Evolutionary conservation across 2,329 filamentous ascomycete genomes (phyloP).

Genomic region (Juglanconis sp.): DNA sequence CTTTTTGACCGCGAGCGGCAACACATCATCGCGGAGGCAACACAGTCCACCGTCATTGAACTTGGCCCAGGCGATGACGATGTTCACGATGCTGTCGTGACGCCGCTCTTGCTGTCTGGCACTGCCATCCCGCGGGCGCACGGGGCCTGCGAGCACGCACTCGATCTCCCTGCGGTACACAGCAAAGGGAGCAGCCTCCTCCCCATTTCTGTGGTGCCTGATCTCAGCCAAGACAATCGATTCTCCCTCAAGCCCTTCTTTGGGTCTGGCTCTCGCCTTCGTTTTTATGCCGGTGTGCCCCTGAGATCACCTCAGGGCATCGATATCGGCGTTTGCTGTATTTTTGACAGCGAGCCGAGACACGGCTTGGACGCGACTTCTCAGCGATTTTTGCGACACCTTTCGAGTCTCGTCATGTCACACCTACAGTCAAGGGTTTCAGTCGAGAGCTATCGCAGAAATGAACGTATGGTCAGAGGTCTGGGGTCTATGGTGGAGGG

Average conservation of each 20-base stretch:
- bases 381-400: constrained; percentile 22
- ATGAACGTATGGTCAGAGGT: constrained; percentile 24
- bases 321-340: constrained; percentile 12
- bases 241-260: neutral
- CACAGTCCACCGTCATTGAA: neutral
- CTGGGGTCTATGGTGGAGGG: constrained; percentile 24
- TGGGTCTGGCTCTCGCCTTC: neutral
- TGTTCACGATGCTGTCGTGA: neutral
- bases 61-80: neutral
- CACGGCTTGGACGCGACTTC: constrained; percentile 15
- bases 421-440: constrained; percentile 25
- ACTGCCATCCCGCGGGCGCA: constrained; percentile 3
- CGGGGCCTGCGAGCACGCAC: constrained; percentile 2
- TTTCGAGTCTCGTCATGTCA: constrained; percentile 23
- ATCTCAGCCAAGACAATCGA: constrained; percentile 9
- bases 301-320: constrained; percentile 11
- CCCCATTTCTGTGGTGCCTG: constrained; percentile 10
- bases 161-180: neutral
- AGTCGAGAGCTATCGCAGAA: constrained; percentile 22
- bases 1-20: constrained; percentile 14
- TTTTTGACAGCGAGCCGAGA: constrained; percentile 1
- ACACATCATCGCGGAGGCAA: constrained; percentile 16
- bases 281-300: constrained; percentile 17
- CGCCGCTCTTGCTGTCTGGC: neutral
- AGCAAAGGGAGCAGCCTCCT: neutral